phyloP scores from a whole-genome alignment of 768 basidiomycete genomes.

The Postia placenta region DNA sequence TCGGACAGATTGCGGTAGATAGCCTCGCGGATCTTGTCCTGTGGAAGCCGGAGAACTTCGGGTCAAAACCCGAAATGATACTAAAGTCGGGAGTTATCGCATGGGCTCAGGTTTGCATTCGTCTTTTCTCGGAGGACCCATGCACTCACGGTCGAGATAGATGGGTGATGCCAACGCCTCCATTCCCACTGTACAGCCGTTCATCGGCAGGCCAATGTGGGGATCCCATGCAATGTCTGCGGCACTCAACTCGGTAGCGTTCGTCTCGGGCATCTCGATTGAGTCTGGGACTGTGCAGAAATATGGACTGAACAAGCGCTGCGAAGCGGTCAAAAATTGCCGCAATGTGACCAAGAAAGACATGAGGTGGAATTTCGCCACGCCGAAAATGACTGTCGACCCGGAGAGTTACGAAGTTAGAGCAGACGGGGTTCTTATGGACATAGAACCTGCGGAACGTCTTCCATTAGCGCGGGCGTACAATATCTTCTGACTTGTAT shows the following conservation, averaged over 20 bases:
- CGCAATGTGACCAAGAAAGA: slow-evolving; percentile 73
- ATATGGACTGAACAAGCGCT: slow-evolving; percentile 67
- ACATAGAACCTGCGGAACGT: slow-evolving; percentile 65
- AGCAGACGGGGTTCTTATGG: slow-evolving; percentile 73
- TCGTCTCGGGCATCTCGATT: slow-evolving; percentile 76
- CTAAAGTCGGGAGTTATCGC: slow-evolving; percentile 93
- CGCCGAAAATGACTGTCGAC: slow-evolving; percentile 84
- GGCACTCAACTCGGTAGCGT: slow-evolving; percentile 77
- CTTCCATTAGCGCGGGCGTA: slow-evolving; percentile 69
- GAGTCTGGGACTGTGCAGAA: slow-evolving; percentile 48
- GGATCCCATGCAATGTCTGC: slow-evolving; percentile 73
- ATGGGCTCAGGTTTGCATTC: slow-evolving; percentile 70
- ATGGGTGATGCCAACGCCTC: slow-evolving; percentile 98
- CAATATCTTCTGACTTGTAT: slow-evolving; percentile 62
- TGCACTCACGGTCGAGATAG: slow-evolving; percentile 29
- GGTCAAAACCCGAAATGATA: slow-evolving; percentile 88
- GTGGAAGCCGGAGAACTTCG: slow-evolving; percentile 94
- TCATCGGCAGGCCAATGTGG: slow-evolving; percentile 90
- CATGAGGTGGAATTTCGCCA: slow-evolving; percentile 88
- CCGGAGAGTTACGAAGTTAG: slow-evolving; percentile 87
- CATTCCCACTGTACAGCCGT: slow-evolving; percentile 93
- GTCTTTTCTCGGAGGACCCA: background rate
- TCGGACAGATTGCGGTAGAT: slow-evolving; percentile 79
- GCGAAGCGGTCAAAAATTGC: slow-evolving; percentile 73
- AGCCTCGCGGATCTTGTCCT: slow-evolving; percentile 91